phyloP scores from a whole-genome alignment of 176 grass and related monocot genomes.

The Oryza brachyantha region DNA sequence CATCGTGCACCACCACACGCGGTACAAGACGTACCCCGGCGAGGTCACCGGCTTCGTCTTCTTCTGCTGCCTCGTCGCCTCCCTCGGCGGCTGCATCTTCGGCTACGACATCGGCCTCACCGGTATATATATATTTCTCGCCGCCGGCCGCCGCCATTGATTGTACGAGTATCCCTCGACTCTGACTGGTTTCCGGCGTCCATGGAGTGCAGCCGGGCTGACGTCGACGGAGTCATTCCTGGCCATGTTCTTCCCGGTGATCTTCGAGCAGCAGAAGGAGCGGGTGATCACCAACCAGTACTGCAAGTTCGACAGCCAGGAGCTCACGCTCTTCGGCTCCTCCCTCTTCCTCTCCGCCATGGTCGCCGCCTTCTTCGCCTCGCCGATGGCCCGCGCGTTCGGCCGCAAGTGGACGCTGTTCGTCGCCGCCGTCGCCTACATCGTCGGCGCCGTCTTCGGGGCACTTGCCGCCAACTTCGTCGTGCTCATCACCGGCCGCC shows the following conservation, averaged over 20 bases:
- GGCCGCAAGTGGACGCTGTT: slow-evolving; percentile 62
- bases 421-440: slow-evolving; percentile 20
- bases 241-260: slow-evolving; percentile 45
- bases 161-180: no score
- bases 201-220: slow-evolving; percentile 30
- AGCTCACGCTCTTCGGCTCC: slow-evolving; percentile 68
- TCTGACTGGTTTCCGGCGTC: no score
- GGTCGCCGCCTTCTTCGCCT: slow-evolving; percentile 36
- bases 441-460: slow-evolving; percentile 26
- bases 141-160: no score
- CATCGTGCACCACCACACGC: slow-evolving; percentile 51
- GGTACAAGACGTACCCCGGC: slow-evolving; percentile 56
- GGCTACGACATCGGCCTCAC: slow-evolving; percentile 56
- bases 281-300: slow-evolving; percentile 63
- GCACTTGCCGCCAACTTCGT: slow-evolving; percentile 30
- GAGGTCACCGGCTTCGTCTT: slow-evolving; percentile 47
- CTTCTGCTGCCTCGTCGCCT: slow-evolving; percentile 52
- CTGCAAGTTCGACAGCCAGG: slow-evolving; percentile 91
- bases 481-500: slow-evolving; percentile 37
- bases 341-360: slow-evolving; percentile 52
- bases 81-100: slow-evolving; percentile 52
- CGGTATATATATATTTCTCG: background rate
- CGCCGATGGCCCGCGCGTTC: slow-evolving; percentile 11
- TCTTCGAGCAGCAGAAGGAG: slow-evolving; percentile 37
- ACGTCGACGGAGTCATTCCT: slow-evolving; percentile 51